A percentile compares a stretch with the other conserved stretches of the same genome.
phyloP scores from a whole-genome alignment of 495 filamentous ascomycete genomes.

The Hypoxylon fragiforme region DNA sequence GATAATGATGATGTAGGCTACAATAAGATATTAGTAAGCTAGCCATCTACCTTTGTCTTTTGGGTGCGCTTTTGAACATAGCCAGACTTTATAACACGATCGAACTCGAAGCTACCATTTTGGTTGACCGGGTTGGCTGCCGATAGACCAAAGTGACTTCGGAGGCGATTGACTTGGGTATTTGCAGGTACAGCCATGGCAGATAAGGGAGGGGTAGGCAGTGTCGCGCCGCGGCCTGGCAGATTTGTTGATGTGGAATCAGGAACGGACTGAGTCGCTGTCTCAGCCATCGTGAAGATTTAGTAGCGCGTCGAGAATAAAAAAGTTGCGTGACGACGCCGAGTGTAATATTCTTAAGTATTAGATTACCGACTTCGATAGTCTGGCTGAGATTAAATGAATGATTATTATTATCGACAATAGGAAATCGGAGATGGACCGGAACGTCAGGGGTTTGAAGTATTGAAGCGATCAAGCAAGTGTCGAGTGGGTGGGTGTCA shows the following conservation, averaged over 20 bases:
- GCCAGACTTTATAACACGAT: slow-evolving; percentile 87
- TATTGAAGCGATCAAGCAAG: neutral
- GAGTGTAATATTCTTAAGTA: slow-evolving; percentile 2
- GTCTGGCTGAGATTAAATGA: too few relatives aligned
- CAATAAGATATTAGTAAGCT: neutral
- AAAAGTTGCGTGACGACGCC: neutral
- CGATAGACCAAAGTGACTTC: slow-evolving; percentile 59
- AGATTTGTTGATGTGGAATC: slow-evolving; percentile 17
- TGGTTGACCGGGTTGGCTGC: slow-evolving; percentile 74
- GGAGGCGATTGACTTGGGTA: slow-evolving; percentile 48
- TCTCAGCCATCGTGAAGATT: slow-evolving; percentile 26
- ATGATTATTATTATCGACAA: slow-evolving; percentile 16
- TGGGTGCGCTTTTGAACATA: slow-evolving; percentile 83
- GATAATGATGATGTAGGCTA: slow-evolving; percentile 19
- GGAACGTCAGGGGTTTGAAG: slow-evolving; percentile 29
- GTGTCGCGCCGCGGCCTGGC: slow-evolving; percentile 26
- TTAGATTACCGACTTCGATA: too few relatives aligned
- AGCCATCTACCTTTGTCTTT: slow-evolving; percentile 79
- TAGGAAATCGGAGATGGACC: slow-evolving; percentile 14
- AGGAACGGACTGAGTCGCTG: slow-evolving; percentile 24
- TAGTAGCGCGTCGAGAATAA: neutral
- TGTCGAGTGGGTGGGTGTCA: neutral
- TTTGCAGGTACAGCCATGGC: slow-evolving; percentile 32
- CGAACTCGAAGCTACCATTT: slow-evolving; percentile 93
- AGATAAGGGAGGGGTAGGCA: slow-evolving; percentile 21